Base-by-base conservation (phyloP, 139 green algal species). In the Chlamydomonas schloesseri region DNA sequence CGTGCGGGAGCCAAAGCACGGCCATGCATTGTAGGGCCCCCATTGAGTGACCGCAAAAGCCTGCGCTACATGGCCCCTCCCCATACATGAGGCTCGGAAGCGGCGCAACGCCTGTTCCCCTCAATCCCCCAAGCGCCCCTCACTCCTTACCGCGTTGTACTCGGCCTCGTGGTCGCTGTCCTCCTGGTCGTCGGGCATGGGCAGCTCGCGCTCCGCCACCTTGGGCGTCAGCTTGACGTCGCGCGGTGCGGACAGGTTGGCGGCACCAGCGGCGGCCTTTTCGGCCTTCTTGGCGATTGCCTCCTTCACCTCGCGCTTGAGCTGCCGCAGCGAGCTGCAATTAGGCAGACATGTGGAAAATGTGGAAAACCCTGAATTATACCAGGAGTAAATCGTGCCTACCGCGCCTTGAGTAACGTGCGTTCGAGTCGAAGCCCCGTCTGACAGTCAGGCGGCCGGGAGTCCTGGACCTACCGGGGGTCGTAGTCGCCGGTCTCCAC, bases 171-270 rank as follows among this genome's bases (percentile, higher is more conserved):
- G 31, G 20, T 85, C 79, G 64, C 79, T 85, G 9, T 29, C 31
- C 23, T 76, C 79, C 0, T 77, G 36, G 65, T 85, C 79, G 36
- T 57, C 47, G 20, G 50, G 47, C 67, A 85, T 55, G 46, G 79
- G 67, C 65, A 85, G 68, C 46, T 57, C 8, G 29, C 67, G 42
- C 68, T 85, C 79, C 26, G n/a, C 47, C 29, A 85, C 79, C 67
- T 85, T 85, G 65, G 79, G 79, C 46, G 79, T 85, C 31, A 85
- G 79, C 79, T 85, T 85, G 50, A 50, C 21, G 21, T 34, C 37
- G 67, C 79, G 79, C 31, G 50, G 31, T 9, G 73, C 79, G 0
- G n/a, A 13, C 47, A 85, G 31, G 2, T 24, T 68, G 24, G 26
- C 3, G 24, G 26, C 60, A 11, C 23, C 60, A n/a, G 18, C 10